These are phyloP conservation scores for Alternaria sp. DNA, from an alignment of 2,329 filamentous ascomycete species.

Conservation along the genomic window DNA sequence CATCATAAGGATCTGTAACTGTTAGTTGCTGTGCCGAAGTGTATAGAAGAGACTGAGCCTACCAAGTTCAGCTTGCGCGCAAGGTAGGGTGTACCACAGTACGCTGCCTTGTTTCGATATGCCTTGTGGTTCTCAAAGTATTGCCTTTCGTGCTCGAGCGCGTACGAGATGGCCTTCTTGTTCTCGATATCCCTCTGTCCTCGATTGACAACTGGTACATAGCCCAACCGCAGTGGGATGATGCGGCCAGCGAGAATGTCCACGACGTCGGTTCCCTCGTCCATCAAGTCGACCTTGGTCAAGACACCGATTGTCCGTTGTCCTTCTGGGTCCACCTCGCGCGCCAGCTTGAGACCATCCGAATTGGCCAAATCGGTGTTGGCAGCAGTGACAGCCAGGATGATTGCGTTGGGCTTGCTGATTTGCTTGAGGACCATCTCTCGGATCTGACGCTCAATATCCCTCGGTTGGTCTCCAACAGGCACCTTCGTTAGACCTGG, in stretches of 20 bases:
- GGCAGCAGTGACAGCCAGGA: constrained; percentile 92
- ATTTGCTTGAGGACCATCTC: constrained; percentile 99
- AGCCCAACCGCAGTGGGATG: constrained; percentile 91
- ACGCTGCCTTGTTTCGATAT: constrained; percentile 97
- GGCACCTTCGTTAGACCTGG: constrained; percentile 96
- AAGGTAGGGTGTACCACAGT: constrained; percentile 97
- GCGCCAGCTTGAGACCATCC: constrained; percentile 92
- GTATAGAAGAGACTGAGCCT: constrained; percentile 24
- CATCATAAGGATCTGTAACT: constrained; percentile 89
- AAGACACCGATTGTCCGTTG: constrained; percentile 98
- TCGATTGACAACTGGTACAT: constrained; percentile 97
- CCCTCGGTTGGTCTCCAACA: constrained; percentile 92
- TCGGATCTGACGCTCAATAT: constrained; percentile 94
- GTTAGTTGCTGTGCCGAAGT: constrained; percentile 31
- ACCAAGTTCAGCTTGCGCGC: constrained; percentile 93
- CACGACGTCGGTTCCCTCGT: constrained; percentile 96
- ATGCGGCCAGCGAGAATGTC: constrained; percentile 98
- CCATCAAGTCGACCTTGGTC: constrained; percentile 99
- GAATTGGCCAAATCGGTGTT: constrained; percentile 99
- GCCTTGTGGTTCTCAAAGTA: constrained; percentile 99
- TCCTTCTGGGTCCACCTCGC: constrained; percentile 96
- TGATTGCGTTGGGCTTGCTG: constrained; percentile 97
- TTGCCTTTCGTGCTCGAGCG: constrained; percentile 90
- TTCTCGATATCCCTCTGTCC: constrained; percentile 98
- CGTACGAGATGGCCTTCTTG: constrained; percentile 90